Conservation (phyloP, 495 filamentous ascomycete species). For the Lasiosphaeria ovina region DNA sequence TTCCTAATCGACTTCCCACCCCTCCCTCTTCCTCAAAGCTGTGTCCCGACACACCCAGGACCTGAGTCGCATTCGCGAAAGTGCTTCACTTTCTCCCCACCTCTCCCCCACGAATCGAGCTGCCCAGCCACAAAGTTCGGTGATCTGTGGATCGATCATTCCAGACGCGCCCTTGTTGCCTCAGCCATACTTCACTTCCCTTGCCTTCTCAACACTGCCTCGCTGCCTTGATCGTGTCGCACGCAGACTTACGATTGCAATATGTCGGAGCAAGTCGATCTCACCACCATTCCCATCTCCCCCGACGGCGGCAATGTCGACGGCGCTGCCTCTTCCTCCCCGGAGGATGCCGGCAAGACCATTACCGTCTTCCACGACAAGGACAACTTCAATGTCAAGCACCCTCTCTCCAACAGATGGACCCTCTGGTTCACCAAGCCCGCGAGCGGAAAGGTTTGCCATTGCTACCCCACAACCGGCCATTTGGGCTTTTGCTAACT, state of each 20-base stretch:
- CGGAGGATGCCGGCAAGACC: slow-evolving; percentile 50
- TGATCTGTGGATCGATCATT: slow-evolving; percentile 16
- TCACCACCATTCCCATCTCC: slow-evolving; percentile 70
- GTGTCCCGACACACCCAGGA: not conserved
- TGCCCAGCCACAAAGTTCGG: slow-evolving; percentile 11
- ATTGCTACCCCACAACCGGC: not conserved
- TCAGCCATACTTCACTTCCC: not conserved
- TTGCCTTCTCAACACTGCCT: not conserved
- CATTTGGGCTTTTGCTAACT: slow-evolving; percentile 1
- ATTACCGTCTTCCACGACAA: slow-evolving; percentile 95
- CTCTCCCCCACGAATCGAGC: not conserved
- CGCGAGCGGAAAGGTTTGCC: slow-evolving; percentile 84
- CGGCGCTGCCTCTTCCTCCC: slow-evolving; percentile 29
- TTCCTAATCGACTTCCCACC: not conserved
- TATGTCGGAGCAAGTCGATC: slow-evolving; percentile 54
- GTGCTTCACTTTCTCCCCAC: not conserved
- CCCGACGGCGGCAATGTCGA: slow-evolving; percentile 53
- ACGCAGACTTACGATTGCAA: slow-evolving; percentile 1
- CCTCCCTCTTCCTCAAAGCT: too few relatives aligned
- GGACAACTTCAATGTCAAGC: slow-evolving; percentile 98
- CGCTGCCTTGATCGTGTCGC: not conserved
- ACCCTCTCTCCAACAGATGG: slow-evolving; percentile 94
- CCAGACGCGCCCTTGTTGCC: not conserved
- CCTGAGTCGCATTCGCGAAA: slow-evolving; percentile 11
- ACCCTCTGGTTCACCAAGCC: slow-evolving; percentile 99